phyloP scores from a whole-genome alignment of 139 green algal species.

The Auxenochlorella protothecoides region DNA sequence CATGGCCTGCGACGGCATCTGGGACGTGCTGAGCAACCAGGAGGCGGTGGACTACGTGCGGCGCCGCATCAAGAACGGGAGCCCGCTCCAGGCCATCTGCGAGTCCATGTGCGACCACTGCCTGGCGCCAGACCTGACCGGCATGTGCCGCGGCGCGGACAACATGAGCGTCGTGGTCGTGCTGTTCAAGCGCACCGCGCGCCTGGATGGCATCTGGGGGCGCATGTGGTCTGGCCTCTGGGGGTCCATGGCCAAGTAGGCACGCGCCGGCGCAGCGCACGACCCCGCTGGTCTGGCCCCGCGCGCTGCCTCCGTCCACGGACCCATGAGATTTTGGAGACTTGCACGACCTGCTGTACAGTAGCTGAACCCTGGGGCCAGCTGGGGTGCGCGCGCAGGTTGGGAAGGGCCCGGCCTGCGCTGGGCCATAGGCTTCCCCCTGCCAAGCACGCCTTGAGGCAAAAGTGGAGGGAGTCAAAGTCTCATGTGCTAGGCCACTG shows the following conservation, averaged over 20 bases:
- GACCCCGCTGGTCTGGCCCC: background rate
- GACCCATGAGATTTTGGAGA: too few species aligned
- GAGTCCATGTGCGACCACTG: slow-evolving; percentile 19
- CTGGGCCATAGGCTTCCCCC: background rate
- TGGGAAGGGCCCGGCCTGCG: background rate
- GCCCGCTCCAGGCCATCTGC: slow-evolving; percentile 11
- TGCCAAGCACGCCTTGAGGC: background rate
- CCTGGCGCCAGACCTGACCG: slow-evolving; percentile 22
- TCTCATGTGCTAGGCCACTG: background rate
- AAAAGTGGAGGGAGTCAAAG: background rate
- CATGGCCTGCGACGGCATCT: slow-evolving; percentile 86
- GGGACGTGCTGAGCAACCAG: slow-evolving; percentile 78
- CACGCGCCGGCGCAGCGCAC: background rate
- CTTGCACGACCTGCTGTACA: too few species aligned
- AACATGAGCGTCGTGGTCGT: slow-evolving; percentile 29
- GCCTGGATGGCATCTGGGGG: slow-evolving; percentile 5
- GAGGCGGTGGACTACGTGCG: slow-evolving; percentile 33
- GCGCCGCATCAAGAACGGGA: background rate
- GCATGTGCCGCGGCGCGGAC: slow-evolving; percentile 20
- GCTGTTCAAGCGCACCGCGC: slow-evolving; percentile 16
- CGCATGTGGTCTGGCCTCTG: slow-evolving; percentile 5
- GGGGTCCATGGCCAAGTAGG: background rate
- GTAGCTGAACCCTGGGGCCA: background rate
- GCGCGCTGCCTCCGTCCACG: too few species aligned
- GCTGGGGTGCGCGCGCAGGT: too few species aligned